Conservation (phyloP, 306 rosid genomes). For the apple (Malus domestica) region DNA sequence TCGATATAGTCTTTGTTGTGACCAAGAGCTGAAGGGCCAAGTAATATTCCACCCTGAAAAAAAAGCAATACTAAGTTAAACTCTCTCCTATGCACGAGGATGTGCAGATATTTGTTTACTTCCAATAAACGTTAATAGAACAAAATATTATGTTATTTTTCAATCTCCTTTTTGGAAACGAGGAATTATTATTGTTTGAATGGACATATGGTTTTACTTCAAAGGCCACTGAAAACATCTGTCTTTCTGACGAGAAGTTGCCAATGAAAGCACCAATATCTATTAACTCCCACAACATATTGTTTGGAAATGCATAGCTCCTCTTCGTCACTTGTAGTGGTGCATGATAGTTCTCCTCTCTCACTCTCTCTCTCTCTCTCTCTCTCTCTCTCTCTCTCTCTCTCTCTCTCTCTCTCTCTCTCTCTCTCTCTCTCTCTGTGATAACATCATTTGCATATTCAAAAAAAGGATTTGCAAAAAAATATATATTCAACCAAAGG, state of each 20-base stretch:
- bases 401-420: not conserved
- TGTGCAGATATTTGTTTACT: not conserved
- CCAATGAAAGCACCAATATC: not conserved
- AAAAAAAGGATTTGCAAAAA: not conserved
- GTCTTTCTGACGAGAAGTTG: not conserved
- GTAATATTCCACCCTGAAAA: conserved; percentile 57
- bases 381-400: not conserved
- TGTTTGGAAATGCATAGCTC: not conserved
- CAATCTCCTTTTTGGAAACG: not conserved
- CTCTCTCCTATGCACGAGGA: not conserved
- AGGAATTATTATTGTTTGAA: not conserved
- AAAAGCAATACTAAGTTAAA: not conserved
- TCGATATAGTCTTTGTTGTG: conserved; percentile 29
- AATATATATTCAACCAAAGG: not conserved
- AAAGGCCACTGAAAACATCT: not conserved
- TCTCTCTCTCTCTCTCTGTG: no score
- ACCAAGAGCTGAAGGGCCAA: conserved; percentile 68
- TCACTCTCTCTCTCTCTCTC: no score
- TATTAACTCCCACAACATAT: not conserved
- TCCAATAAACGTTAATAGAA: not conserved
- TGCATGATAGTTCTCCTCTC: not conserved
- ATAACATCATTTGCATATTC: not conserved
- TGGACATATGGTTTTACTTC: not conserved
- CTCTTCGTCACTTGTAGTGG: not conserved
- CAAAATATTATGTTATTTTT: not conserved